These are phyloP conservation scores for Dendrobium nobile DNA, from an alignment of 106 monocot species.

Conservation along the genomic window DNA sequence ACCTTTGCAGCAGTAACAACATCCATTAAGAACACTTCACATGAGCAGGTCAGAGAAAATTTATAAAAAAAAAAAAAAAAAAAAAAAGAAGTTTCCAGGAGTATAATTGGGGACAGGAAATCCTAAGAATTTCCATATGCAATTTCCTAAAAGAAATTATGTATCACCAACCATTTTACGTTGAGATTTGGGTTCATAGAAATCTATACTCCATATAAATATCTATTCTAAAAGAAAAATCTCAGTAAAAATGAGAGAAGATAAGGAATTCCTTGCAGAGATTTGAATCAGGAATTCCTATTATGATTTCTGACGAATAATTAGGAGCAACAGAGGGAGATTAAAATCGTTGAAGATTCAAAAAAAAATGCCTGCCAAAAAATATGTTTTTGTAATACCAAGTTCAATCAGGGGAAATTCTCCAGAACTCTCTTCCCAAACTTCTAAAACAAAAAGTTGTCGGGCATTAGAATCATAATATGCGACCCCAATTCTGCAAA, in stretches of 20 bases:
- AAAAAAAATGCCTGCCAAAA: neutral
- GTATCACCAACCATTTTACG: neutral
- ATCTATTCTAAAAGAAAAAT: neutral
- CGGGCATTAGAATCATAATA: slow-evolving; percentile 71
- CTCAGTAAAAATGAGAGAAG: neutral
- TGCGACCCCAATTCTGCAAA: slow-evolving; percentile 77
- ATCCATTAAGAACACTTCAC: neutral
- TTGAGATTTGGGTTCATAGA: neutral
- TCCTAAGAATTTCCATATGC: neutral
- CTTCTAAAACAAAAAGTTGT: slow-evolving; percentile 80
- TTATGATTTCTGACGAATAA: neutral
- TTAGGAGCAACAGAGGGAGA: neutral
- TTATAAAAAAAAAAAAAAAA: neutral
- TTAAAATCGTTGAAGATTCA: neutral
- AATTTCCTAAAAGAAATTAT: neutral
- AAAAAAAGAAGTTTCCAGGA: neutral
- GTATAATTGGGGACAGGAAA: too few relatives aligned
- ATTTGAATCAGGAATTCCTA: neutral
- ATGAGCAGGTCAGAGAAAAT: neutral
- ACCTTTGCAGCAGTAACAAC: neutral
- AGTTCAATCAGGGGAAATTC: slow-evolving; percentile 86
- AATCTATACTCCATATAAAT: neutral
- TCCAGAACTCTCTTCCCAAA: slow-evolving; percentile 82
- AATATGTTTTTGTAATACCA: slow-evolving; percentile 31
- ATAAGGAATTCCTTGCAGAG: neutral